Evolutionary conservation across 306 rosid species (phyloP), one percentile per base, ranked within the genome.

Genomic region (Lathyrus sativus): DNA sequence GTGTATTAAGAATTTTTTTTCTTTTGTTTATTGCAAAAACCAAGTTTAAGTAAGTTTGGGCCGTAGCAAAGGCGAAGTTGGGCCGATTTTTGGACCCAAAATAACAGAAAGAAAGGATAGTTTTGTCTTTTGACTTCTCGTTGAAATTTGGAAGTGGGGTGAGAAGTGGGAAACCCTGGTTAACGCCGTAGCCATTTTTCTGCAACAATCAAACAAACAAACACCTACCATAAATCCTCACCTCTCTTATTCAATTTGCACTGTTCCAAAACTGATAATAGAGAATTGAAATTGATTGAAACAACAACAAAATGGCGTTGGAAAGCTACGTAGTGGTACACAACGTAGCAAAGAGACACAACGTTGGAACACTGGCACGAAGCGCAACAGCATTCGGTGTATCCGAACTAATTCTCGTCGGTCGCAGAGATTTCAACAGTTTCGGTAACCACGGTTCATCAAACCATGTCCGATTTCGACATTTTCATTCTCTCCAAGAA

Each of bases 311-410:
- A 65, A 82, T 79, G 90, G 90, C 42, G 67, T 74, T 74, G 2
- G 92, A 82, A 79, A 84, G 95, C 81, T 88, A 81, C 63, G 96
- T 93, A 54, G 83, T 92, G 72, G 96, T 90, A 61, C 98, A 90
- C 77, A 92, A 90, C 85, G 88, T 93, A 54, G 96, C 99, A 10
- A 90, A 93, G 73, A 76, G 95, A 65, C 95, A 88, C 86, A 90
- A 87, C 85, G 85, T 93, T 0, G 96, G 95, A 8, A 90, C 99
- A 3, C 88, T 90, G 2, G 97, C 99, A 42, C 87, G 96, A 6
- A 93, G 96, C 56, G 97, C 97, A 74, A 84, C 96, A 11, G 96
- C 97, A 8, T 90, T 93, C 48, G 97, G 99, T 0, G 99, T 88
- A 5, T 79, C 96, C 9, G 97, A 88, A 72, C 68, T 90, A 3